Evolutionary conservation across 176 grass and related monocot genomes (phyloP), one percentile per base, ranked within the genome.

Genomic region (Oryza australiensis): DNA sequence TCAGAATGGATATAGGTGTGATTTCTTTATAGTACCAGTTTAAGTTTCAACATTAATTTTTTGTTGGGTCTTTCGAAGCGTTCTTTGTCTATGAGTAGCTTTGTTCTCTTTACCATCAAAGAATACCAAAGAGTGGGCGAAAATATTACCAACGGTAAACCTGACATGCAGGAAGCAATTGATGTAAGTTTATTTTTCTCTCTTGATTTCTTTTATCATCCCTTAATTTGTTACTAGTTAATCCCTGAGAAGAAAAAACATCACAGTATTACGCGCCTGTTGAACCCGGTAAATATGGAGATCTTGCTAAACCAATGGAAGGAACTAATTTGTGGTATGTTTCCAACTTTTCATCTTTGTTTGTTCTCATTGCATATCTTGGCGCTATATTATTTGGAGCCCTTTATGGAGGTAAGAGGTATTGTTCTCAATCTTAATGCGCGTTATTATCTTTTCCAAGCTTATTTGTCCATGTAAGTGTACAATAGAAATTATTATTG

Each of bases 111-210:
- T 10, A 9, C 18, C 15, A 24, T 82, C 64, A 98, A 92, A 90
- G 92, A 92, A 7, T 98, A 98, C 51, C 92, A 98, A 72, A 86
- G 80, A 65, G 46, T 98, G 14, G 95, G 88, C 8, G 88, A 90
- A 86, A 95, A 98, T 87, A 29, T 98, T 83, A 98, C 95, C 24
- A 91, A 91, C 57, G 95, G 92, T 40, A 95, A 93, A 70, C 95
- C 85, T 81, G 95, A 98, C 40, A 98, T 98, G 95, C 95, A 98
- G 33, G 95, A 98, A 91, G 95, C 92, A 26, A 95, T 98, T 77
- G 95, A 98, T 90, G 95, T 95, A 77, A 91, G 95, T 86, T 84
- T 70, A 30, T 15, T 75, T 87, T 73, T 79, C 10, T 72, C 48
- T 18, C 32, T 66, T 13, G 23, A 11, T 74, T 65, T 74, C 68